These are phyloP conservation scores for Paecilomyces fulvus DNA, from an alignment of 2,329 filamentous ascomycete species.

Conservation along the genomic window DNA sequence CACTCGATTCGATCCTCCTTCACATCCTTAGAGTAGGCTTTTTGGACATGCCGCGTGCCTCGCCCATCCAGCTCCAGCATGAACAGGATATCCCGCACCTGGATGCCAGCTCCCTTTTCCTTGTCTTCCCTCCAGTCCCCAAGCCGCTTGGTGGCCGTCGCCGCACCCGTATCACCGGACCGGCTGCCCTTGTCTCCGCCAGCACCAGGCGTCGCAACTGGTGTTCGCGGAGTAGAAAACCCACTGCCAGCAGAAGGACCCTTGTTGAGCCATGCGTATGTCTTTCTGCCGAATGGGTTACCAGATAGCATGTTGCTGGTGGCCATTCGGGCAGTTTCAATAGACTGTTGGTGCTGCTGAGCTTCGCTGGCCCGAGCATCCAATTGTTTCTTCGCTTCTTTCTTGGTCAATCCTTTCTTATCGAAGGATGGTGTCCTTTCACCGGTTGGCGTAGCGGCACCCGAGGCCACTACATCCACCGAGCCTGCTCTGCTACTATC, in stretches of 20 bases:
- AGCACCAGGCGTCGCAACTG: constrained; percentile 19
- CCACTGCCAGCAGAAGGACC: constrained; percentile 26
- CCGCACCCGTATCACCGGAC: constrained; percentile 20
- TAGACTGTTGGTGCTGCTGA: constrained; percentile 71
- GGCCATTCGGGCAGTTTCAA: constrained; percentile 71
- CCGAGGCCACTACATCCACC: constrained; percentile 53
- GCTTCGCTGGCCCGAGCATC: constrained; percentile 67
- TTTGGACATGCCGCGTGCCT: constrained; percentile 34
- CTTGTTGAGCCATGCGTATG: constrained; percentile 41
- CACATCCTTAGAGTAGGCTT: constrained; percentile 34
- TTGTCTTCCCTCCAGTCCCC: constrained; percentile 73
- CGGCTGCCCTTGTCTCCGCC: constrained; percentile 22
- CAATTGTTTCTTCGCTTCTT: constrained; percentile 71
- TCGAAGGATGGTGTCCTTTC: constrained; percentile 52
- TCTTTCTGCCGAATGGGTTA: constrained; percentile 37
- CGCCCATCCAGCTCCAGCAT: constrained; percentile 71
- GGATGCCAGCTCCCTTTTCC: constrained; percentile 67
- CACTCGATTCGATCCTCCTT: constrained; percentile 30
- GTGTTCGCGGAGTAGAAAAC: constrained; percentile 29
- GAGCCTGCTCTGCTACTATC: constrained; percentile 46
- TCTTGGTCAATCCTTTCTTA: constrained; percentile 70
- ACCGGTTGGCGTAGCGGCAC: constrained; percentile 40
- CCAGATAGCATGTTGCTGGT: constrained; percentile 53
- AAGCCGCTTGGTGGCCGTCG: constrained; percentile 48
- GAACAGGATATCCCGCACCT: constrained; percentile 72